Percentiles rank a stretch among this genome's conserved stretches.
phyloP scores from a whole-genome alignment of 2,329 filamentous ascomycete genomes.

The Alternaria viburni region DNA sequence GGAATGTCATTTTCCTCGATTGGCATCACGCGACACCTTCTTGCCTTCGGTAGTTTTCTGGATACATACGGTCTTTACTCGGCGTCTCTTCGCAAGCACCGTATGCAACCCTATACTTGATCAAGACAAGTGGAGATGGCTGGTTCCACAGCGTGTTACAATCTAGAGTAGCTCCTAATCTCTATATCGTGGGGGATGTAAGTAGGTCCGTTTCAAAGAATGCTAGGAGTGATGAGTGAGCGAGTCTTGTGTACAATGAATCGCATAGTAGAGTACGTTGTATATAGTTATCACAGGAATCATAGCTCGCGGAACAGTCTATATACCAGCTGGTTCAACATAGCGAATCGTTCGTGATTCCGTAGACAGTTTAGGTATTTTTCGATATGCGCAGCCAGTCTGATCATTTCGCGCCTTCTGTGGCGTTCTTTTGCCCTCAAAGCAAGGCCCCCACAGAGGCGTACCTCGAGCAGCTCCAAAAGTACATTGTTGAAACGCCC shows the following conservation, averaged over 20 bases:
- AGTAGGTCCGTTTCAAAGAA: background rate
- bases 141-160: background rate
- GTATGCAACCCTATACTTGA: background rate
- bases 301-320: background rate
- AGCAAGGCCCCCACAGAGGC: slow-evolving; percentile 25
- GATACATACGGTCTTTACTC: slow-evolving; percentile 32
- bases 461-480: slow-evolving; percentile 22
- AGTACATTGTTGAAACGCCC: slow-evolving; percentile 12
- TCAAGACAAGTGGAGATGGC: background rate
- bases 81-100: background rate
- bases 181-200: background rate
- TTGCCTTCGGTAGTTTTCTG: slow-evolving; percentile 39
- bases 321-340: background rate
- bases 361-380: background rate
- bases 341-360: background rate
- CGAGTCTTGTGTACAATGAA: background rate
- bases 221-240: background rate
- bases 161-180: background rate
- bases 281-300: slow-evolving; percentile 1
- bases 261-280: background rate
- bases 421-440: slow-evolving; percentile 28
- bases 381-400: background rate
- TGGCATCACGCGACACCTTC: background rate
- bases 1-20: background rate
- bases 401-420: slow-evolving; percentile 10